Percentiles rank a stretch among this genome's conserved stretches.
These are phyloP conservation scores for Geotrichum fermentans DNA, from an alignment of 1,139 yeast species.

Conservation along the genomic window DNA sequence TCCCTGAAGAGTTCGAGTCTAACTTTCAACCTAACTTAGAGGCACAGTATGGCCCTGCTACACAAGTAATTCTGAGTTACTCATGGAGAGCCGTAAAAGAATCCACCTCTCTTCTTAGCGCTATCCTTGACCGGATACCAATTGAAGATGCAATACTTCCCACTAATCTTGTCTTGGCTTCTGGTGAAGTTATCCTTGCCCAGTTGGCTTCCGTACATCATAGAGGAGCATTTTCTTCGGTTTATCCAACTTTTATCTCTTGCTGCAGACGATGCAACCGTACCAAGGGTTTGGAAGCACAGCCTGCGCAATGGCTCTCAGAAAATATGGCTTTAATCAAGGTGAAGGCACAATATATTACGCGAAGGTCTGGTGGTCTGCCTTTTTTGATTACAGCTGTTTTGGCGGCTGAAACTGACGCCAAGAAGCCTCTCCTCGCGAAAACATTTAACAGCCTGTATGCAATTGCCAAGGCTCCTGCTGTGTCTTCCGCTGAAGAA, in stretches of 20 bases:
- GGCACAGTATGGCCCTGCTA: conserved; percentile 47
- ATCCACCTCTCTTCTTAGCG: conserved; percentile 52
- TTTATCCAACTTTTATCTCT: conserved; percentile 69
- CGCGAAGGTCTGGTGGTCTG: conserved; percentile 88
- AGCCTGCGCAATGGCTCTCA: conserved; percentile 53
- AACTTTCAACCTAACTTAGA: conserved; percentile 39
- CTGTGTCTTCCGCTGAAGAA: conserved; percentile 43
- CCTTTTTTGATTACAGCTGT: conserved; percentile 76
- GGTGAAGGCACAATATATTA: conserved; percentile 60
- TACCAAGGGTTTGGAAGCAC: conserved; percentile 34
- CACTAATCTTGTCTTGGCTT: conserved; percentile 33
- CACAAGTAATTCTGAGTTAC: conserved; percentile 62
- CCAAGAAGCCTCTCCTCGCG: conserved; percentile 39
- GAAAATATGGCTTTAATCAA: conserved; percentile 51
- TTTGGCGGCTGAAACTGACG: conserved; percentile 48
- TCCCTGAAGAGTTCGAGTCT: conserved; percentile 44
- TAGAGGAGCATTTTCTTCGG: conserved; percentile 86
- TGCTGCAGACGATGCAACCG: conserved; percentile 52
- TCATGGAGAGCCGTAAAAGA: conserved; percentile 87
- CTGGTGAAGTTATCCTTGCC: conserved; percentile 54
- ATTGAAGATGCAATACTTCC: conserved; percentile 23
- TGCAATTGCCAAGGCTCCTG: conserved; percentile 49
- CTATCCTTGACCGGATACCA: conserved; percentile 38
- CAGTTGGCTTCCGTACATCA: conserved; percentile 76
- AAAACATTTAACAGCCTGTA: conserved; percentile 50